A percentile compares a stretch with the other conserved stretches of the same genome.
These are phyloP conservation scores for Trichosanthes truncata DNA, from an alignment of 306 rosid species.

Conservation along the genomic window DNA sequence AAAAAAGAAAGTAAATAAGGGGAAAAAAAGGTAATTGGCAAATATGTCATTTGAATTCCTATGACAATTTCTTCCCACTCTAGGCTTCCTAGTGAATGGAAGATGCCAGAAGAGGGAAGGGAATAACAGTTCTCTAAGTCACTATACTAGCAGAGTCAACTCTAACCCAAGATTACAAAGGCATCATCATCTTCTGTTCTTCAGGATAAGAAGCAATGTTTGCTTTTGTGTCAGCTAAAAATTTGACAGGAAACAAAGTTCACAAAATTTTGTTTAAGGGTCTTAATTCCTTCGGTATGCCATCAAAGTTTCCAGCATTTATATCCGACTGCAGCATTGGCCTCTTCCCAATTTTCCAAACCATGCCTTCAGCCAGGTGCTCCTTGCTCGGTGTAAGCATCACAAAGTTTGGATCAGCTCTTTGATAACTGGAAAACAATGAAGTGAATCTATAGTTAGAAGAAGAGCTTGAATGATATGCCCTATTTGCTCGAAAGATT, in stretches of 20 bases:
- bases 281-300: constrained; percentile 64
- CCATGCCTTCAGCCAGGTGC: constrained; percentile 79
- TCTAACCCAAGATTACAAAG: background rate
- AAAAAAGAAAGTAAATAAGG: background rate
- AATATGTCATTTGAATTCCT: background rate
- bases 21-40: background rate
- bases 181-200: background rate
- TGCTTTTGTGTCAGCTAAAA: background rate
- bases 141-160: background rate
- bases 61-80: background rate
- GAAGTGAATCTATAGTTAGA: background rate
- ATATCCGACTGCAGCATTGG: constrained; percentile 71
- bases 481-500: no score
- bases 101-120: background rate
- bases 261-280: constrained; percentile 60
- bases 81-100: background rate
- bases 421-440: constrained; percentile 58
- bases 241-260: constrained; percentile 3
- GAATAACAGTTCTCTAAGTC: background rate
- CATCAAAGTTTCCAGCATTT: constrained; percentile 70
- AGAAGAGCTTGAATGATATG: background rate
- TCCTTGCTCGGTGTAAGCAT: constrained; percentile 91
- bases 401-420: constrained; percentile 92
- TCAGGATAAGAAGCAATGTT: background rate
- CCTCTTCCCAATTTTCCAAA: constrained; percentile 65